These are phyloP conservation scores for Penicillium rolfsii DNA, from an alignment of 2,329 filamentous ascomycete species.

Conservation along the genomic window DNA sequence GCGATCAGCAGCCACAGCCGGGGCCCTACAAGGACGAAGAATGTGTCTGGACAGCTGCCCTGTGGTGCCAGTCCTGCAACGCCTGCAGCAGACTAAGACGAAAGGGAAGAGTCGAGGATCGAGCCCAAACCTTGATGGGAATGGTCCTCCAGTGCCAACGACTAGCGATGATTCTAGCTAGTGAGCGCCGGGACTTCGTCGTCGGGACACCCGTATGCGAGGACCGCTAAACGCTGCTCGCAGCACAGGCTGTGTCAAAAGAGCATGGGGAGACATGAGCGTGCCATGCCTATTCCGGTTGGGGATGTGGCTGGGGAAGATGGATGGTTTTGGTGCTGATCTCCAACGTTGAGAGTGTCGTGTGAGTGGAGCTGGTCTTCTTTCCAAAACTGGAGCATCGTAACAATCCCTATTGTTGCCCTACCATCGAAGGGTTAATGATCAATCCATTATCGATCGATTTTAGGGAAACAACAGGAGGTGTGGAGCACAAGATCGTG, in stretches of 20 bases:
- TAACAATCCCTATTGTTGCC: constrained; percentile 7
- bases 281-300: constrained; percentile 9
- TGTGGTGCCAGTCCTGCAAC: constrained; percentile 17
- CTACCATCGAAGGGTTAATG: neutral
- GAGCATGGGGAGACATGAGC: constrained; percentile 1
- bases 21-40: constrained; percentile 19
- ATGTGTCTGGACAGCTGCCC: constrained; percentile 22
- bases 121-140: neutral
- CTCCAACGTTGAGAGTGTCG: constrained; percentile 2
- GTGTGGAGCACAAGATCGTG: neutral
- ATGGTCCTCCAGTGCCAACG: neutral
- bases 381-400: constrained; percentile 12
- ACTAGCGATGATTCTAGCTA: neutral
- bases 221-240: neutral
- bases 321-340: neutral
- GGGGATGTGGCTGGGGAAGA: constrained; percentile 6
- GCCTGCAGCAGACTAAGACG: constrained; percentile 6
- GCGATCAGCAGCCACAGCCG: constrained; percentile 30
- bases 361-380: constrained; percentile 7
- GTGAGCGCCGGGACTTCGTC: neutral
- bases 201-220: constrained; percentile 4
- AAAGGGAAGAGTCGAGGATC: constrained; percentile 2
- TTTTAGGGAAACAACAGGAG: neutral
- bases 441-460: neutral
- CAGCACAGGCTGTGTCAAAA: constrained; percentile 5